Conservation (phyloP, 2,329 filamentous ascomycete species). For the Neocatenulostroma microsporum region DNA sequence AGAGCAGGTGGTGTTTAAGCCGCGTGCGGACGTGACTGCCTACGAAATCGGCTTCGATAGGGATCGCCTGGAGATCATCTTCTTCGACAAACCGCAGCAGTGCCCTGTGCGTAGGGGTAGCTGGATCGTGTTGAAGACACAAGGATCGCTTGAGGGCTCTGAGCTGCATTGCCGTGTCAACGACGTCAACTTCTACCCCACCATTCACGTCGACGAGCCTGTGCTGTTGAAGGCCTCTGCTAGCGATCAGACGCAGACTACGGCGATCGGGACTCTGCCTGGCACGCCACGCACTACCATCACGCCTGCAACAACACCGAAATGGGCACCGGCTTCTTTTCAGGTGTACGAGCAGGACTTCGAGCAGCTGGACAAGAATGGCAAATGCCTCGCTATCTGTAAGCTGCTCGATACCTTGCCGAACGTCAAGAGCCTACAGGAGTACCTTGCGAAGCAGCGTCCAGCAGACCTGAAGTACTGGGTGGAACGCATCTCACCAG, state of each 20-base stretch:
- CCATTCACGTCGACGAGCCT: slow-evolving; percentile 30
- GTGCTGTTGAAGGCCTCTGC: slow-evolving; percentile 4
- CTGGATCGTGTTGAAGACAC: slow-evolving; percentile 41
- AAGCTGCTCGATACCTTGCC: slow-evolving; percentile 54
- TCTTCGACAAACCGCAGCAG: slow-evolving; percentile 20
- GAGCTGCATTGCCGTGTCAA: slow-evolving; percentile 45
- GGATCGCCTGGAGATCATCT: slow-evolving; percentile 36
- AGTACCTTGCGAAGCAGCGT: slow-evolving; percentile 36
- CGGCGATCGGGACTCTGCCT: slow-evolving; percentile 5
- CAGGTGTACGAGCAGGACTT: slow-evolving; percentile 50
- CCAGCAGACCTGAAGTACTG: slow-evolving; percentile 43
- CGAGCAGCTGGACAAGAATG: slow-evolving; percentile 41
- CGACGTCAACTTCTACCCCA: slow-evolving; percentile 39
- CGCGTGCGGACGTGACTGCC: background rate
- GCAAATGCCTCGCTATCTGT: slow-evolving; percentile 47
- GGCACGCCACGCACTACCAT: slow-evolving; percentile 6
- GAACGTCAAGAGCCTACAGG: slow-evolving; percentile 50
- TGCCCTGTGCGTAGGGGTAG: slow-evolving; percentile 41
- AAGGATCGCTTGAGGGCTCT: slow-evolving; percentile 5
- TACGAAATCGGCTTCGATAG: slow-evolving; percentile 29
- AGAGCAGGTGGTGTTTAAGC: background rate
- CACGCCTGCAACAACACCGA: slow-evolving; percentile 13
- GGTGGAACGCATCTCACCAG: slow-evolving; percentile 54
- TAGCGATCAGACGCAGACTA: background rate
- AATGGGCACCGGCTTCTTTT: slow-evolving; percentile 30